These are phyloP conservation scores for Solanum neorickii DNA, from an alignment of 257 asterid genomes.

Conservation along the genomic window DNA sequence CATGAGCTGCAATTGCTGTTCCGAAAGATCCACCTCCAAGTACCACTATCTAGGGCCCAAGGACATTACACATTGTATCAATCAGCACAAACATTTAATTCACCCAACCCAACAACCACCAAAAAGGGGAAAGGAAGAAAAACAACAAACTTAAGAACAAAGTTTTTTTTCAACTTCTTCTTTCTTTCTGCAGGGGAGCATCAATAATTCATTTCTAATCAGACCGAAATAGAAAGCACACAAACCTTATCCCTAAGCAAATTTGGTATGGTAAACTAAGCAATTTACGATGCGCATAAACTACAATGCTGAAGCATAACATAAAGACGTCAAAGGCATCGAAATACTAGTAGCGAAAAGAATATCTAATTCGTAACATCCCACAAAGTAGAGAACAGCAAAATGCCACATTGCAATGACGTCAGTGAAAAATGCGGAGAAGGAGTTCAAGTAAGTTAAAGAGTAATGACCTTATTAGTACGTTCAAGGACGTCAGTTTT, in stretches of 20 bases:
- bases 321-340: neutral
- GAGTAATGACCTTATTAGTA: conserved; percentile 53
- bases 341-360: neutral
- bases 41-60: conserved; percentile 55
- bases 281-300: neutral
- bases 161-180: neutral
- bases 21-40: conserved; percentile 98
- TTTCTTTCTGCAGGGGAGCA: neutral
- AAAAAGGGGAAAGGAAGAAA: neutral
- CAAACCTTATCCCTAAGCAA: neutral
- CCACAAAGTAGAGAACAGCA: neutral
- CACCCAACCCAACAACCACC: neutral
- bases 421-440: neutral
- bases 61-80: neutral
- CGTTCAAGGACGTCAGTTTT: conserved; percentile 85
- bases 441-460: neutral
- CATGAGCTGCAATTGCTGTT: conserved; percentile 94
- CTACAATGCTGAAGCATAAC: neutral
- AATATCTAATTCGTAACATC: neutral
- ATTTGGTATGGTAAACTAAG: neutral
- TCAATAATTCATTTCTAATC: neutral
- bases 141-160: neutral
- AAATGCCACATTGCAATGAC: neutral
- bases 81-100: neutral
- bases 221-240: neutral